Percentiles rank a stretch among this genome's conserved stretches.
Conservation (phyloP, 768 basidiomycete species). For the Tricholoma hemisulphureum region DNA sequence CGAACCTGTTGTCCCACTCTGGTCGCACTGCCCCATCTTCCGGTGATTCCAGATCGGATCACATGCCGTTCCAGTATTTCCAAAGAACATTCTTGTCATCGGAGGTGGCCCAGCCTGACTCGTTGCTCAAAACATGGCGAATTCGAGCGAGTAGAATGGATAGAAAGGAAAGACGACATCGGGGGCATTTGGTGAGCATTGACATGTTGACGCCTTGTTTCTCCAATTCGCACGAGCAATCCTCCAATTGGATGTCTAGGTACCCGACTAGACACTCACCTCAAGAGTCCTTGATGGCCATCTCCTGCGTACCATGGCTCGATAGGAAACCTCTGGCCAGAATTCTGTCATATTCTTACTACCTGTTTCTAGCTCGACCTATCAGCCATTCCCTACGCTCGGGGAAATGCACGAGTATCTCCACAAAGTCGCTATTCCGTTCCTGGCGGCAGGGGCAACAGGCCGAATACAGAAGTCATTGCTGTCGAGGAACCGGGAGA, state of each 20-base stretch:
- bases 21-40: too few species aligned
- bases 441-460: constrained; percentile 32
- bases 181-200: constrained; percentile 48
- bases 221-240: too few species aligned
- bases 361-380: constrained; percentile 34
- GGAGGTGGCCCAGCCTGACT: constrained; percentile 50
- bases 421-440: constrained; percentile 33
- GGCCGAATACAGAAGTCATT: constrained; percentile 41
- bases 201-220: not conserved
- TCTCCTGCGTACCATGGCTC: constrained; percentile 48
- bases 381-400: constrained; percentile 42
- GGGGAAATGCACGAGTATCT: constrained; percentile 39
- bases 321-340: constrained; percentile 51
- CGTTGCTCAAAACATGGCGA: constrained; percentile 39
- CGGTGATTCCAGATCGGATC: not conserved
- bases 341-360: constrained; percentile 39
- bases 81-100: constrained; percentile 40
- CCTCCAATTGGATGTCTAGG: constrained; percentile 41
- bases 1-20: too few species aligned
- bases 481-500: constrained; percentile 34
- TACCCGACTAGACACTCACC: constrained; percentile 3
- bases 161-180: constrained; percentile 47
- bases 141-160: constrained; percentile 43
- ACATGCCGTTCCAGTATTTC: constrained; percentile 4
- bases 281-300: constrained; percentile 35